Base-by-base conservation (phyloP, 176 grass and related monocot species). In the Carex kokanica region DNA sequence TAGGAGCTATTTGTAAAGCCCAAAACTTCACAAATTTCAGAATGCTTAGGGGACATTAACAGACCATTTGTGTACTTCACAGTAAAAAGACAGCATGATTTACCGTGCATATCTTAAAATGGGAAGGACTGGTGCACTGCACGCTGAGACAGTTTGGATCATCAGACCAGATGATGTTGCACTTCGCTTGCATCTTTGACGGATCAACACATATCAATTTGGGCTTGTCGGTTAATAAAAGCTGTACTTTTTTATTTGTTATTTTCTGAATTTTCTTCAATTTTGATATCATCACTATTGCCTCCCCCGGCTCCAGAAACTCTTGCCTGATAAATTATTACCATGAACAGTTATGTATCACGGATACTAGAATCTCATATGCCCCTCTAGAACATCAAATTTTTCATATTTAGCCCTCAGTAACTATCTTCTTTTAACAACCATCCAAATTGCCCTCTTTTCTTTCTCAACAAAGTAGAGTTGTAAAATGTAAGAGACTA, bases 31-130 rank as follows among this genome's bases (percentile, higher is more conserved):
- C 31, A 40, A 7, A 78, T 38, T 14, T 82, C 57, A 73, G 31
- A 72, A 78, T 64, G 77, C 67, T 31, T 78, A 75, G 32, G 36
- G 25, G 11, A 1, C 36, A 67, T 29, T 64, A 47, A 16, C 13
- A 31, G 25, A 56, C 25, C 24, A 56, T 78, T 55, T 8, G 21
- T 31, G 51, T 56, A 56, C 12, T 18, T 78, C 2, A 34, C 24
- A 55, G 73, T 56, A 54, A 74, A 74, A 74, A 31, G 51, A 78
- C 6, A 61, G n/a, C 29, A 10, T 18, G 87, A 84, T 55, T 13
- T 97, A 99, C 96, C 78, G 91, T 93, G 96, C 63, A 95, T 88
- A 99, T 93, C 79, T 94, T 93, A 71, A 99, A 99, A 88, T 93
- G 89, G 17, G 96, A 93, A 17, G 96, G 88, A 85, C 86, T 86